Conservation (phyloP, 1,284 basidiomycete species). For the Ceratobasidium sp. region DNA sequence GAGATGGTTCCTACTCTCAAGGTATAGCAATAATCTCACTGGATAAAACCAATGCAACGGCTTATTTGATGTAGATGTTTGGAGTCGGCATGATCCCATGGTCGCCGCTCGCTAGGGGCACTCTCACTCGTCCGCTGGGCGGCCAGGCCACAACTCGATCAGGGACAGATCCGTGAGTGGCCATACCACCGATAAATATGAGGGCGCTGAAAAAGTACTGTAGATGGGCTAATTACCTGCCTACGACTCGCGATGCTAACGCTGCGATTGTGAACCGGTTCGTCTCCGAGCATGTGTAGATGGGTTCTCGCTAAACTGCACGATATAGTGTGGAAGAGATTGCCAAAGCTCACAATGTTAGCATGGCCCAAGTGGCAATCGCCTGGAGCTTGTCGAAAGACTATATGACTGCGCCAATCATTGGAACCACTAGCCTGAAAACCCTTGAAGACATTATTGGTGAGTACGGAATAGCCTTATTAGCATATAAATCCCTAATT, state of each 20-base stretch:
- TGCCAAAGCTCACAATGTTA: conserved; percentile 48
- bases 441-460: conserved; percentile 43
- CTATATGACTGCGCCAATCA: conserved; percentile 42
- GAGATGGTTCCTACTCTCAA: conserved; percentile 48
- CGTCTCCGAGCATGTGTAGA: not conserved
- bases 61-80: conserved; percentile 16
- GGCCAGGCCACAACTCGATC: conserved; percentile 26
- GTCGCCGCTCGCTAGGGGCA: conserved; percentile 45
- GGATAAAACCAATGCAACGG: conserved; percentile 17
- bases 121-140: conserved; percentile 35
- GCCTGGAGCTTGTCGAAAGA: conserved; percentile 40
- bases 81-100: conserved; percentile 47
- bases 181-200: not conserved
- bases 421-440: conserved; percentile 44
- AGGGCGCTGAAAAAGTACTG: not conserved
- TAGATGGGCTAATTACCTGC: conserved; percentile 10
- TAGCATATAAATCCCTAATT: not conserved
- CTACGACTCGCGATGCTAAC: conserved; percentile 27
- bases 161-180: conserved; percentile 33
- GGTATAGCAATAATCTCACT: conserved; percentile 40
- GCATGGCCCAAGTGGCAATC: conserved; percentile 46
- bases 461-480: not conserved
- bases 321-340: conserved; percentile 48
- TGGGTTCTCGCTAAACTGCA: not conserved
- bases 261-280: conserved; percentile 52